These are phyloP conservation scores for Pistacia integerrima DNA, from an alignment of 345 rosid genomes.

Conservation along the genomic window DNA sequence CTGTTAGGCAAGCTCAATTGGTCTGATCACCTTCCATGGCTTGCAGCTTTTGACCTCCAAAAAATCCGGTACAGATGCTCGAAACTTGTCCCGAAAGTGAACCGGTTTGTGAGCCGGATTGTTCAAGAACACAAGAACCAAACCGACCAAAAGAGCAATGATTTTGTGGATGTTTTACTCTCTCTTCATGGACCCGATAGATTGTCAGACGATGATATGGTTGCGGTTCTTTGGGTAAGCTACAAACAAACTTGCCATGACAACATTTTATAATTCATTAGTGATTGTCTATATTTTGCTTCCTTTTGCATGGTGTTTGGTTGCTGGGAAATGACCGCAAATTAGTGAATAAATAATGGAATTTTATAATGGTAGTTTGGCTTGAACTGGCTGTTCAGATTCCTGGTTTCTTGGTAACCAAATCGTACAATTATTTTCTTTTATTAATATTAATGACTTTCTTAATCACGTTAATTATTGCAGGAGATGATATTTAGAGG, in stretches of 20 bases:
- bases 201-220: slow-evolving; percentile 23
- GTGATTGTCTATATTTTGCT: slow-evolving; percentile 4
- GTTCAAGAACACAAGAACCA: slow-evolving; percentile 36
- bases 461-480: neutral
- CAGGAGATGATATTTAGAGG: slow-evolving; percentile 68
- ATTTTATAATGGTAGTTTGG: slow-evolving; percentile 21
- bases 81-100: slow-evolving; percentile 45
- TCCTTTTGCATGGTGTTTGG: slow-evolving; percentile 19
- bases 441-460: neutral
- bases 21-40: slow-evolving; percentile 62
- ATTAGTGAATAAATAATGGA: slow-evolving; percentile 1
- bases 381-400: neutral
- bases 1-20: slow-evolving; percentile 49
- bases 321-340: slow-evolving; percentile 4
- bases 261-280: neutral
- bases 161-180: slow-evolving; percentile 40
- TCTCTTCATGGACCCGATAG: slow-evolving; percentile 23
- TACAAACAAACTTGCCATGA: slow-evolving; percentile 6
- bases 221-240: slow-evolving; percentile 28
- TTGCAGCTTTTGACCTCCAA: slow-evolving; percentile 45
- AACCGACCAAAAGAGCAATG: slow-evolving; percentile 20
- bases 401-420: neutral
- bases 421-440: neutral
- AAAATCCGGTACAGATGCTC: slow-evolving; percentile 47
- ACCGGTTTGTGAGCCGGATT: slow-evolving; percentile 47